phyloP scores from a whole-genome alignment of 1,139 yeast genomes.

The Kodamaea arcana region DNA sequence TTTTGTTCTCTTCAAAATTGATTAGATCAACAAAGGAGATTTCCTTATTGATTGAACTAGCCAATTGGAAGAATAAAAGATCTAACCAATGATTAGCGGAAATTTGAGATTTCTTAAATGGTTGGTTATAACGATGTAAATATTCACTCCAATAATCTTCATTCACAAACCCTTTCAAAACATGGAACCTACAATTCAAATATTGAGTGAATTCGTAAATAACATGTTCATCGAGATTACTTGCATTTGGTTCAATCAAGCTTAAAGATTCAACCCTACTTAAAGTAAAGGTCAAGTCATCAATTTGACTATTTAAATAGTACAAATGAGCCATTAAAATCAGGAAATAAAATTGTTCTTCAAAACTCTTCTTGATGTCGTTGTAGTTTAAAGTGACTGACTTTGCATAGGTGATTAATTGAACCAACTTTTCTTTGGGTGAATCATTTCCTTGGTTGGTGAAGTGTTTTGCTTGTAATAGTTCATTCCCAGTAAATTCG shows the following conservation, averaged over 20 bases:
- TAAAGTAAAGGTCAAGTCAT: conserved; percentile 18
- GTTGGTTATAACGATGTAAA: conserved; percentile 21
- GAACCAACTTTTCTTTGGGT: conserved; percentile 23
- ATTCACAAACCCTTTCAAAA: conserved; percentile 28
- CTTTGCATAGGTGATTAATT: conserved; percentile 27
- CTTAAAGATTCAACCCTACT: conserved; percentile 9
- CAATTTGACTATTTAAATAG: conserved; percentile 26
- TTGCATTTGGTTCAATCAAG: conserved; percentile 1
- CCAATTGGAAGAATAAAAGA: conserved; percentile 24
- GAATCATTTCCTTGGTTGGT: conserved; percentile 14
- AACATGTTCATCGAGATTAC: conserved; percentile 11
- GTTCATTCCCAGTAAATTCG: conserved; percentile 28
- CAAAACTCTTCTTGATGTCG: conserved; percentile 21
- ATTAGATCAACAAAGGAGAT: conserved; percentile 16
- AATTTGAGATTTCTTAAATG: conserved; percentile 32
- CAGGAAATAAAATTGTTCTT: conserved; percentile 32
- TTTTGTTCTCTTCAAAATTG: conserved; percentile 23
- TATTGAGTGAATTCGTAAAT: conserved; percentile 26
- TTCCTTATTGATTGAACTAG: conserved; percentile 16
- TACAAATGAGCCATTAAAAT: conserved; percentile 36
- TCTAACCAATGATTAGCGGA: conserved; percentile 41
- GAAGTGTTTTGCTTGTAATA: conserved; percentile 19
- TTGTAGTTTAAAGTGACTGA: conserved; percentile 28
- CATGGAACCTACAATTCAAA: conserved; percentile 35
- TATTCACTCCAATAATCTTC: conserved; percentile 31